Evolutionary conservation across 345 rosid species (phyloP), one percentile per base, ranked within the genome.

Genomic region (Abelmoschus esculentus): DNA sequence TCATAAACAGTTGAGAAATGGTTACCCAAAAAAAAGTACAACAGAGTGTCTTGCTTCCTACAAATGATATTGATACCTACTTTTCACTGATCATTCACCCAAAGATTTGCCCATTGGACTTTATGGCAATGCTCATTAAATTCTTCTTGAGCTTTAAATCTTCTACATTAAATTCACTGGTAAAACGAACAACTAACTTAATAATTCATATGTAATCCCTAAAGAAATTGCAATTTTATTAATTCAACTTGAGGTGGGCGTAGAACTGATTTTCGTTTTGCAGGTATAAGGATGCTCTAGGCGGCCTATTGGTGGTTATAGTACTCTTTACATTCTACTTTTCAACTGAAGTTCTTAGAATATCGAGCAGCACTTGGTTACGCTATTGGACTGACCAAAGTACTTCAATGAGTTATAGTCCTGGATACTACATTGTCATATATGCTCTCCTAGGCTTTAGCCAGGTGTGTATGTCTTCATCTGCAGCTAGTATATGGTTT

Each of bases 301-400:
- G 99, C 36, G 99, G 98, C 72, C 76, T 87, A 19, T 87, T 91
- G 97, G 96, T 87, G 55, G 92, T 91, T 11, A 81, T 82, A 77
- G 74, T 91, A 75, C 84, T 91, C 47, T 86, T 95, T 59, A 71
- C 78, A 42, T 95, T 97, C 83, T 88, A 88, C 72, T 70, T 88
- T 64, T 64, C 73, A 50, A 87, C 96, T n/a, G 99, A 95, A 84
- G 81, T 80, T 79, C 86, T 95, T 56, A 83, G 96, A 81, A 83
- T 95, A 73, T 87, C 84, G 54, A 86, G 97, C 70, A 95, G 99
- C 81, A 87, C 84, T 28, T 95, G 99, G 99, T 84, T 91, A 80
- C 86, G 97, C 78, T 71, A 78, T 65, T 95, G 99, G 99, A 91
- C 97, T 2, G 85, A 86, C 75, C 91, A 78, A 80, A 88, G 87